Base-by-base conservation (phyloP, 2,329 filamentous ascomycete genomes). In the Fusarium sp. region DNA sequence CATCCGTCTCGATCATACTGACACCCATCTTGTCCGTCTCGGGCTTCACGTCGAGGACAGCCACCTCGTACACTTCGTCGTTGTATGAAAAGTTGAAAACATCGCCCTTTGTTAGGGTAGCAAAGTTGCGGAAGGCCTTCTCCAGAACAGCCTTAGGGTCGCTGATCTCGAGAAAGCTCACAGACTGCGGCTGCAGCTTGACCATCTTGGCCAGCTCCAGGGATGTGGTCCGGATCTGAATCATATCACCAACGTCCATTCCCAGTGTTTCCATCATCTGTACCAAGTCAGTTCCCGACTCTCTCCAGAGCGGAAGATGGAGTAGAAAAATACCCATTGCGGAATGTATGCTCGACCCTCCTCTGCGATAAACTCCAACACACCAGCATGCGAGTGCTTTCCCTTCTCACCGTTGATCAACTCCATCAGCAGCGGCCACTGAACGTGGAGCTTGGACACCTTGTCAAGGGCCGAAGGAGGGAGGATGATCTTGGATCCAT, bases 81-180 rank as follows among this genome's bases (percentile, higher is more conserved):
- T 99, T 99, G 86, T 99, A 99, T 77, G 93, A 90, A 82, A 99
- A 99, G 73, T 94, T 97, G 87, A 99, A 99, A 50, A 98, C 88
- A 80, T 99, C 97, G 73, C 95, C 95, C 80, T 95, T 94, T 4
- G 95, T 98, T 18, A 98, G 88, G 60, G 96, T 96, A 18, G 95
- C 94, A 84, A 98, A 99, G 84, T 97, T 97, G 50, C 96, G 92
- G 84, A 99, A 98, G 0, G 95, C 96, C 78, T 97, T 97, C 84
- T 99, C 97, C 34, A 99, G 91, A 14, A 99, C 97, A 45, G 97
- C 97, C 85, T 98, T 98, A 25, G 97, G 97, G 79, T 99, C 97
- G 78, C 93, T 96, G 81, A 99, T 98, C 54, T 98, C 96, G 73
- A 99, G 93, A 84, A 99, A 99, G 78, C 93, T 93, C 62, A 94